These are phyloP conservation scores for Ceratocystis eucalypticola DNA, from an alignment of 2,329 filamentous ascomycete species.

Conservation along the genomic window DNA sequence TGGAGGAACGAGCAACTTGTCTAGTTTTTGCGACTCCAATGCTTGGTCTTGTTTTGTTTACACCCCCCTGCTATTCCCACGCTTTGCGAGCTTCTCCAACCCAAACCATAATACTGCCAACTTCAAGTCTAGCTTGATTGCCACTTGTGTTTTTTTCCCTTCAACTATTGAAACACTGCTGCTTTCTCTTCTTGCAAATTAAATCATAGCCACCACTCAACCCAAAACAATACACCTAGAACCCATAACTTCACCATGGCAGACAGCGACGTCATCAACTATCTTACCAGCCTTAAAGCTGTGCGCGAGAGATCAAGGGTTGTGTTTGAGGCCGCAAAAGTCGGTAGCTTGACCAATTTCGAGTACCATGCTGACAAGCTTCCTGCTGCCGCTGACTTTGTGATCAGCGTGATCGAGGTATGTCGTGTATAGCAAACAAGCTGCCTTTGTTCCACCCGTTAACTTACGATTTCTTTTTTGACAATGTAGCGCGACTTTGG, in stretches of 20 bases:
- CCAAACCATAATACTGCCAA: background rate
- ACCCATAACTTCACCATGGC: constrained; percentile 7
- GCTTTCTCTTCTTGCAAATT: background rate
- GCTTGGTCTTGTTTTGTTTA: background rate
- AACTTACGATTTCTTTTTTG: background rate
- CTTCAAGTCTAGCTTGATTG: background rate
- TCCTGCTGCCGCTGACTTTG: constrained; percentile 31
- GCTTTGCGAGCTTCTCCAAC: background rate
- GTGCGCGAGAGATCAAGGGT: constrained; percentile 27
- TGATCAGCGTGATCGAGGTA: constrained; percentile 32
- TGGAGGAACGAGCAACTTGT: background rate
- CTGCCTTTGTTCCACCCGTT: background rate
- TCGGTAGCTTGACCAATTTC: constrained; percentile 31
- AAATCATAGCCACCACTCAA: background rate
- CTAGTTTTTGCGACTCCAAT: background rate
- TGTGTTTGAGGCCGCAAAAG: constrained; percentile 28
- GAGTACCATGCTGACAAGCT: constrained; percentile 29
- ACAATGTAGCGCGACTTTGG: constrained; percentile 36
- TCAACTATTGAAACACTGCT: background rate
- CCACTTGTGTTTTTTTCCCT: background rate
- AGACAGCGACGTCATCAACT: constrained; percentile 22
- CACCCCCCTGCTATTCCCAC: background rate
- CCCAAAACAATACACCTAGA: background rate
- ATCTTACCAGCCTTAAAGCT: constrained; percentile 28
- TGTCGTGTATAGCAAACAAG: constrained; percentile 2